Conservation (phyloP, 2,329 filamentous ascomycete species). For the Canariomyces notabilis region DNA sequence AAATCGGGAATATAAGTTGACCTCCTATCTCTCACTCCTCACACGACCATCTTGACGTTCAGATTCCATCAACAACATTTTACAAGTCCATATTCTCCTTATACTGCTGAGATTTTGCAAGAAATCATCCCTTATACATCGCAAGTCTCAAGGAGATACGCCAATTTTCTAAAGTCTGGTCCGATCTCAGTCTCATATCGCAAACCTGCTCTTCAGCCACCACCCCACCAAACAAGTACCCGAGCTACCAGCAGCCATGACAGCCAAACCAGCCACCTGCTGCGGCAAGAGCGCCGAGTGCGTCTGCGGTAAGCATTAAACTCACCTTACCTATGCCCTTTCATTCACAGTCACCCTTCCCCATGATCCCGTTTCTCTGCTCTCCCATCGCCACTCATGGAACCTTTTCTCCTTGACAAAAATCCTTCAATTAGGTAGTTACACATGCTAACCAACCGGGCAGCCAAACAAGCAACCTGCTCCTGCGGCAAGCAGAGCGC, state of each 20-base stretch:
- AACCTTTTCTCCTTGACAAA: neutral
- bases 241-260: conserved; percentile 23
- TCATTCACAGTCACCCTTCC: neutral
- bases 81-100: no score
- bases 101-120: no score
- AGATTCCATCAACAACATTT: neutral
- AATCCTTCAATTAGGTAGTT: neutral
- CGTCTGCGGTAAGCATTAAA: conserved; percentile 49
- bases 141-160: no score
- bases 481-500: conserved; percentile 87
- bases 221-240: conserved; percentile 1
- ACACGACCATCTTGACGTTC: neutral
- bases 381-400: no score
- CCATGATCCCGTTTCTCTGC: neutral
- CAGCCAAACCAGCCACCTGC: conserved; percentile 46
- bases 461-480: conserved; percentile 65
- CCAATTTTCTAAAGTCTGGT: no score
- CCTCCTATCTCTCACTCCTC: neutral
- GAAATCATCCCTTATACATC: no score
- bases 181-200: neutral
- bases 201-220: neutral
- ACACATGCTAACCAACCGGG: conserved; percentile 7
- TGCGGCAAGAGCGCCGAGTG: conserved; percentile 52
- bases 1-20: conserved; percentile 11
- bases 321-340: no score